These are phyloP conservation scores for Ogataea chonburiensis DNA, from an alignment of 805 yeast genomes.

Conservation along the genomic window DNA sequence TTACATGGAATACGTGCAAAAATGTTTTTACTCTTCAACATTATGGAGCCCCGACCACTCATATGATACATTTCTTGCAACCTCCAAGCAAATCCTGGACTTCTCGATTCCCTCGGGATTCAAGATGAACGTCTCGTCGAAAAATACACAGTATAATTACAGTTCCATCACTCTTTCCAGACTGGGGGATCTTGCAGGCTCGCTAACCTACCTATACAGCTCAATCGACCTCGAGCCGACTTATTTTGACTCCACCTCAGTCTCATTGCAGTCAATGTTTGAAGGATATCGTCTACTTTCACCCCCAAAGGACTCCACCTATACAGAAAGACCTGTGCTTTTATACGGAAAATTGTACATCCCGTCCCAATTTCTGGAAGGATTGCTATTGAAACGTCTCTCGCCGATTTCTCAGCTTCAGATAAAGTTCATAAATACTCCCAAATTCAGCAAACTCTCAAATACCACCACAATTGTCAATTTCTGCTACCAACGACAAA, in stretches of 20 bases:
- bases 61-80: constrained; percentile 71
- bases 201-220: constrained; percentile 77
- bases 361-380: constrained; percentile 85
- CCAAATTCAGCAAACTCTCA: constrained; percentile 30
- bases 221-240: constrained; percentile 50
- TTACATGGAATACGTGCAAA: constrained; percentile 84
- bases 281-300: constrained; percentile 61
- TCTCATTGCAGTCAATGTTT: constrained; percentile 64
- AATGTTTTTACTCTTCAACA: constrained; percentile 66
- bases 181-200: constrained; percentile 67
- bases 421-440: constrained; percentile 71
- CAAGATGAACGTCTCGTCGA: constrained; percentile 64
- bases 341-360: constrained; percentile 85
- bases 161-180: constrained; percentile 71
- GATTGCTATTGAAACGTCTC: constrained; percentile 71
- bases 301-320: constrained; percentile 6
- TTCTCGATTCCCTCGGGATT: constrained; percentile 71
- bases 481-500: constrained; percentile 66
- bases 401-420: constrained; percentile 60
- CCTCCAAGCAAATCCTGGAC: constrained; percentile 66
- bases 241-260: constrained; percentile 48
- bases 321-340: constrained; percentile 39
- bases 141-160: constrained; percentile 66
- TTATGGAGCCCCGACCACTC: constrained; percentile 80
- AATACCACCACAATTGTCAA: constrained; percentile 50